A percentile compares a stretch with the other conserved stretches of the same genome.
These are phyloP conservation scores for Monosporascus sp. DNA, from an alignment of 2,329 filamentous ascomycete species.

Conservation along the genomic window DNA sequence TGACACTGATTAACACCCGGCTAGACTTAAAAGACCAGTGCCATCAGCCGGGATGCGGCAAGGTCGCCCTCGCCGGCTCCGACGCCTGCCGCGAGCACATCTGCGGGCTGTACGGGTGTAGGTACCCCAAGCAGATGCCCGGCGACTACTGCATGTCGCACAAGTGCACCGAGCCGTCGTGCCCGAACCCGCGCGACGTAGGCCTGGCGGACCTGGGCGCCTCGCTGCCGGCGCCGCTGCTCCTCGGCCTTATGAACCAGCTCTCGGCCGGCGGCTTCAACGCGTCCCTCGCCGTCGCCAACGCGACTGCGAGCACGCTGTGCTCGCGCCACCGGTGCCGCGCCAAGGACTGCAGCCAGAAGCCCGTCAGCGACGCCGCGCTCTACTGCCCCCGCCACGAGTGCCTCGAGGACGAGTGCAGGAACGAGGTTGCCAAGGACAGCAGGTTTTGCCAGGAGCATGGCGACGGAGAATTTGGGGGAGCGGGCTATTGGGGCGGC, in stretches of 20 bases:
- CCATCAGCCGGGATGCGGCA: not conserved
- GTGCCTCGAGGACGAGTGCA: not conserved
- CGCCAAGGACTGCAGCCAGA: not conserved
- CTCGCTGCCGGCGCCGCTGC: not conserved
- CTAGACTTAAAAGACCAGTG: not conserved
- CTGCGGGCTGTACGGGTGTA: conserved; percentile 10
- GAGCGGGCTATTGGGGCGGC: not conserved
- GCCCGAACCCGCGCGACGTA: conserved; percentile 3
- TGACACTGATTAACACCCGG: not conserved
- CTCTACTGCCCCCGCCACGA: not conserved
- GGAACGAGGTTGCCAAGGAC: not conserved
- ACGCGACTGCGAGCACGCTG: not conserved
- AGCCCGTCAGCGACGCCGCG: not conserved
- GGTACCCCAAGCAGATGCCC: not conserved
- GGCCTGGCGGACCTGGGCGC: not conserved
- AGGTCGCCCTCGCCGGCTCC: not conserved
- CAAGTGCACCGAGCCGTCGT: conserved; percentile 5
- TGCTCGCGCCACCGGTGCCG: not conserved
- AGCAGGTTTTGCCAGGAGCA: not conserved
- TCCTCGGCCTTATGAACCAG: not conserved
- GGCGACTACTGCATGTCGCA: conserved; percentile 1
- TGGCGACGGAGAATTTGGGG: not conserved
- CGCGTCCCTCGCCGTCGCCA: not conserved
- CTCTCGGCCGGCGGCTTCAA: not conserved
- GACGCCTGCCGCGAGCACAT: not conserved